These are phyloP conservation scores for Marasmius fiardii DNA, from an alignment of 1,284 basidiomycete genomes.

Conservation along the genomic window DNA sequence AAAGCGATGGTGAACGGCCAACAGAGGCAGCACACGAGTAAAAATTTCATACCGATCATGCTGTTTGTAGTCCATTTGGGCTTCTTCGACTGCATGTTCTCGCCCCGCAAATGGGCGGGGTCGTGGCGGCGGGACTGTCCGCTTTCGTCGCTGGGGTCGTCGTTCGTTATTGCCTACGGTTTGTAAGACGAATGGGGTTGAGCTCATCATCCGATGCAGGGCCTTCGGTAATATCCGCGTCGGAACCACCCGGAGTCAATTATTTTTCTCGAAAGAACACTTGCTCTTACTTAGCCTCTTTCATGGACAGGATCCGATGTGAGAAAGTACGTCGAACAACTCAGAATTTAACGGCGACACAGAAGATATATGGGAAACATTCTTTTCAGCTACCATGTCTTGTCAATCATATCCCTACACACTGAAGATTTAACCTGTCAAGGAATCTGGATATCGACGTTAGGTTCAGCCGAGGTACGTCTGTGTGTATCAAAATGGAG, in stretches of 20 bases:
- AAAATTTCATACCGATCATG: slow-evolving; percentile 59
- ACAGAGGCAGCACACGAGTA: not conserved
- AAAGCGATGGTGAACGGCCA: slow-evolving; percentile 11
- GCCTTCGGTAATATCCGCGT: not conserved
- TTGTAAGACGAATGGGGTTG: not conserved
- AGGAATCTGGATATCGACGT: too few species aligned
- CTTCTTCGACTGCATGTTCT: slow-evolving; percentile 57
- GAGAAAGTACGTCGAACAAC: too few species aligned
- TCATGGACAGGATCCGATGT: too few species aligned
- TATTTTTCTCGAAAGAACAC: too few species aligned
- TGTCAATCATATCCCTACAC: too few species aligned
- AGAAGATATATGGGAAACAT: too few species aligned
- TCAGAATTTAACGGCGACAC: too few species aligned
- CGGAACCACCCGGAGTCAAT: not conserved
- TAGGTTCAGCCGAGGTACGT: too few species aligned
- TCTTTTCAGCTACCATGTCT: too few species aligned
- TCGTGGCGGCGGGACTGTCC: slow-evolving; percentile 27
- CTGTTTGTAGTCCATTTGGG: slow-evolving; percentile 69
- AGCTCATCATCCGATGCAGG: not conserved
- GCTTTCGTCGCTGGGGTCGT: slow-evolving; percentile 24
- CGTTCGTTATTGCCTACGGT: slow-evolving; percentile 13
- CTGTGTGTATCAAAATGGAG: too few species aligned
- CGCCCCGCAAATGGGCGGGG: slow-evolving; percentile 59
- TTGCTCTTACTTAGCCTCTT: not conserved
- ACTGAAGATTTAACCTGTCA: too few species aligned